Percentiles rank a stretch among this genome's conserved stretches.
Conservation (phyloP, 2,329 filamentous ascomycete genomes). For the Byssochlamys sp. region DNA sequence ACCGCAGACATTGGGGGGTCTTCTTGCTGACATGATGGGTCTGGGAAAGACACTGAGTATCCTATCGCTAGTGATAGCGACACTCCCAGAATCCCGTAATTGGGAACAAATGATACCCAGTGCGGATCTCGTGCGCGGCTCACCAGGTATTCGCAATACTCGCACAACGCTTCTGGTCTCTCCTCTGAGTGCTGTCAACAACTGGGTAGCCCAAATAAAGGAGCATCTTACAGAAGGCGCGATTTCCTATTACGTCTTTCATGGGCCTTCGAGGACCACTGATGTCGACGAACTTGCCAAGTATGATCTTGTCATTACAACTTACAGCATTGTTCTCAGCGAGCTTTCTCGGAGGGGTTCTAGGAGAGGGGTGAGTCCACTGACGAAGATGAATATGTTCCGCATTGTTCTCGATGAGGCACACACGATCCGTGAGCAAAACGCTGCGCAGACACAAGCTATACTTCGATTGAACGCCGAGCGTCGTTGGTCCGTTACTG, state of each 20-base stretch:
- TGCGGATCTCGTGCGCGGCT: conserved; percentile 18
- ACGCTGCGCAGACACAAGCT: conserved; percentile 71
- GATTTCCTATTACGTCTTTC: conserved; percentile 72
- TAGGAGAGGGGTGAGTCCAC: conserved; percentile 50
- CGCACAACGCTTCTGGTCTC: conserved; percentile 78
- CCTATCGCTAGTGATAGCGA: conserved; percentile 63
- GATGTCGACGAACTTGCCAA: conserved; percentile 58
- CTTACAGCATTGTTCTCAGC: conserved; percentile 77
- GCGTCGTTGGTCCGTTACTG: conserved; percentile 91
- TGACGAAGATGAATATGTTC: conserved; percentile 80
- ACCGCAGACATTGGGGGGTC: conserved; percentile 59
- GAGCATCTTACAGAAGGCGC: conserved; percentile 60
- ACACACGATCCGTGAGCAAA: conserved; percentile 82
- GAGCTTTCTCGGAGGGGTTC: conserved; percentile 60
- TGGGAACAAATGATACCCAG: conserved; percentile 53
- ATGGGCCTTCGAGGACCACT: conserved; percentile 66
- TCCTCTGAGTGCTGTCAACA: conserved; percentile 80
- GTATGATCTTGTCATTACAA: conserved; percentile 81
- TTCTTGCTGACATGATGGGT: conserved; percentile 80
- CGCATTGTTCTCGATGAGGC: conserved; percentile 90
- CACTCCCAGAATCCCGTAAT: conserved; percentile 50
- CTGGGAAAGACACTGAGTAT: conserved; percentile 82
- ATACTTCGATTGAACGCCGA: conserved; percentile 70
- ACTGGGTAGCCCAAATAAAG: conserved; percentile 89
- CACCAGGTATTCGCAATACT: conserved; percentile 49